Conservation (phyloP, 225 moss, liverwort and hornwort species). For the Asterella californica region DNA sequence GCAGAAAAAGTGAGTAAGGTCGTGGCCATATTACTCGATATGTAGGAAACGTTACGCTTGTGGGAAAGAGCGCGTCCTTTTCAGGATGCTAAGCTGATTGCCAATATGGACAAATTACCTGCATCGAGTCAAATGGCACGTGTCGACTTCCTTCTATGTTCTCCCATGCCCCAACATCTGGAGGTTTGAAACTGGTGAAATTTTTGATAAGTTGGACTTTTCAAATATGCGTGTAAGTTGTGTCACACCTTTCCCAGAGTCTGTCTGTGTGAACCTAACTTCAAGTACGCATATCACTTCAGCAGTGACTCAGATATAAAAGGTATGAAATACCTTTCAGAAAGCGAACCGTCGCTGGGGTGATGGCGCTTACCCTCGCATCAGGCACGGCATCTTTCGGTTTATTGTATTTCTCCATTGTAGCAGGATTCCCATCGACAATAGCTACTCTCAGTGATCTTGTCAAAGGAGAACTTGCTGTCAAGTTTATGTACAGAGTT, state of each 20-base stretch:
- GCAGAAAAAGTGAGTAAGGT: neutral
- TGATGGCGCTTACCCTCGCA: constrained; percentile 86
- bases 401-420: constrained; percentile 9
- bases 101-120: constrained; percentile 41
- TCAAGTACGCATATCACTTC: neutral
- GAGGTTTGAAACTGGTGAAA: constrained; percentile 24
- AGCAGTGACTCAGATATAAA: too few relatives aligned
- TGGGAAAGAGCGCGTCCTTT: neutral
- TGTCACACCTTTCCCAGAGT: neutral
- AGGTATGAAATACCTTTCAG: constrained; percentile 54
- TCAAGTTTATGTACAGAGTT: neutral
- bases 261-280: neutral
- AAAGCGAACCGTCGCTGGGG: constrained; percentile 80
- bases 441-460: constrained; percentile 69
- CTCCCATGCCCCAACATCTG: constrained; percentile 86
- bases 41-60: neutral
- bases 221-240: neutral
- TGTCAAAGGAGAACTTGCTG: constrained; percentile 67
- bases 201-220: neutral
- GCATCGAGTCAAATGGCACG: constrained; percentile 77
- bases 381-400: constrained; percentile 56
- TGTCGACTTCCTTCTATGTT: constrained; percentile 50
- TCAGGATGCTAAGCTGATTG: neutral
- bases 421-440: constrained; percentile 53
- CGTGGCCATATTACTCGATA: neutral